Evolutionary conservation across 106 monocot species (phyloP).

Genomic region (Acorus gramineus): DNA sequence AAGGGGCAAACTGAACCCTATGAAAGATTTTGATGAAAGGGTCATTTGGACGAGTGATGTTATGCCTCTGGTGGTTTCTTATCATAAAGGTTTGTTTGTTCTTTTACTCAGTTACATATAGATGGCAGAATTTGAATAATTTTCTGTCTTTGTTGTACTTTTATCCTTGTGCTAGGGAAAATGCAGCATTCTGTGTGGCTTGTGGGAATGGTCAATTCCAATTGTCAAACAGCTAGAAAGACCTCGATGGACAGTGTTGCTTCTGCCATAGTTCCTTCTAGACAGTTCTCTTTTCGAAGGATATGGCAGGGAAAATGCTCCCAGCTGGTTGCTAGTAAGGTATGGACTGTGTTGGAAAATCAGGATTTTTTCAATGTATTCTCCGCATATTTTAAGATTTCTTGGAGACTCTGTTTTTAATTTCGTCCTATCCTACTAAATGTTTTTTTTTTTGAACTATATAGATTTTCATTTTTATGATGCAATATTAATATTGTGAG

Average conservation of each 20-base stretch:
- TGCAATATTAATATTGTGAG: no score
- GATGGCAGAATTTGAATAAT: constrained; percentile 1
- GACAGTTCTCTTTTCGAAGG: constrained; percentile 49
- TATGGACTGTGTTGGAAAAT: constrained; percentile 4
- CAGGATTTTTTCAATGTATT: neutral
- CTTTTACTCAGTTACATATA: neutral
- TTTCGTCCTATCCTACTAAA: no score
- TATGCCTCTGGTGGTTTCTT: constrained; percentile 75
- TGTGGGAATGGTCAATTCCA: constrained; percentile 18
- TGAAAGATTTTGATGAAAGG: constrained; percentile 94
- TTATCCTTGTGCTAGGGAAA: constrained; percentile 31
- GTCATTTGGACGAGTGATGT: constrained; percentile 77
- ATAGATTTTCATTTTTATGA: no score
- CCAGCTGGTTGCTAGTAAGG: constrained; percentile 85
- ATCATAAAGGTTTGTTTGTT: constrained; percentile 52
- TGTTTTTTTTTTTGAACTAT: no score
- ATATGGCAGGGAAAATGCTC: constrained; percentile 93
- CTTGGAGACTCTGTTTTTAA: no score
- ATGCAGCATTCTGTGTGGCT: constrained; percentile 86
- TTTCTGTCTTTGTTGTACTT: neutral
- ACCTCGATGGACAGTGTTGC: constrained; percentile 6
- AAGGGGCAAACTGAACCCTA: constrained; percentile 48
- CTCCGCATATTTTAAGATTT: neutral
- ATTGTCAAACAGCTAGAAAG: constrained; percentile 14
- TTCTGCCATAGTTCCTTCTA: constrained; percentile 18